phyloP scores from a whole-genome alignment of 116 monocot species.

The Zostera marina region DNA sequence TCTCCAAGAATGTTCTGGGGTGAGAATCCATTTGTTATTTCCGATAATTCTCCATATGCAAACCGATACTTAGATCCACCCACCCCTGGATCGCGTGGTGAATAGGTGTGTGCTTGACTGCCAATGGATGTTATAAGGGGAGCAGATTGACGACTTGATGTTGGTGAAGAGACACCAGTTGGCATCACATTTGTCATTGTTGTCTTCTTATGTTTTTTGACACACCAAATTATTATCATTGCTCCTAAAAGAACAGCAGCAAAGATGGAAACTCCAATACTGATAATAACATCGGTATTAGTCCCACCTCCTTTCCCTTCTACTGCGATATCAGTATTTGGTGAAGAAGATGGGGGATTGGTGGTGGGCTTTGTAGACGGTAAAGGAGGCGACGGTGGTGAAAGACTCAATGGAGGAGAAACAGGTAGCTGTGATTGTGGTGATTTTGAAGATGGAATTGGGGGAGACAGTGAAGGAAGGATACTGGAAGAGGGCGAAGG shows the following conservation, averaged over 20 bases:
- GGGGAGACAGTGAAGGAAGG: neutral
- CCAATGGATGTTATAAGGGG: constrained; percentile 5
- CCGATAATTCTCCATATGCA: constrained; percentile 8
- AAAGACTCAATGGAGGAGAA: neutral
- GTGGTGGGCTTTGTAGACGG: neutral
- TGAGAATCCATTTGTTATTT: constrained; percentile 11
- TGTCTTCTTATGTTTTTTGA: constrained; percentile 8
- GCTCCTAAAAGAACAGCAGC: constrained; percentile 2
- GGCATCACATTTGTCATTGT: neutral
- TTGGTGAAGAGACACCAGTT: neutral
- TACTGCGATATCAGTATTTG: neutral
- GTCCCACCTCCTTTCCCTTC: constrained; percentile 1
- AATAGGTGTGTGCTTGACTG: constrained; percentile 1
- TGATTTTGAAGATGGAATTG: neutral
- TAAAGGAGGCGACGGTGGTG: neutral
- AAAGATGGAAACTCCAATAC: neutral
- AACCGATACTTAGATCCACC: constrained; percentile 8
- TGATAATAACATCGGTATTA: constrained; percentile 2
- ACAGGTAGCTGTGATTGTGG: neutral
- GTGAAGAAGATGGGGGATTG: neutral
- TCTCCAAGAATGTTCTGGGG: constrained; percentile 14
- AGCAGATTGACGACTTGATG: constrained; percentile 1
- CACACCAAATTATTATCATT: constrained; percentile 3
- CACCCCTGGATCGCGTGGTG: constrained; percentile 4
- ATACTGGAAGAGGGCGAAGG: neutral